Base-by-base conservation (phyloP, 805 yeast genomes). In the Zygotorulaspora chibaensis region DNA sequence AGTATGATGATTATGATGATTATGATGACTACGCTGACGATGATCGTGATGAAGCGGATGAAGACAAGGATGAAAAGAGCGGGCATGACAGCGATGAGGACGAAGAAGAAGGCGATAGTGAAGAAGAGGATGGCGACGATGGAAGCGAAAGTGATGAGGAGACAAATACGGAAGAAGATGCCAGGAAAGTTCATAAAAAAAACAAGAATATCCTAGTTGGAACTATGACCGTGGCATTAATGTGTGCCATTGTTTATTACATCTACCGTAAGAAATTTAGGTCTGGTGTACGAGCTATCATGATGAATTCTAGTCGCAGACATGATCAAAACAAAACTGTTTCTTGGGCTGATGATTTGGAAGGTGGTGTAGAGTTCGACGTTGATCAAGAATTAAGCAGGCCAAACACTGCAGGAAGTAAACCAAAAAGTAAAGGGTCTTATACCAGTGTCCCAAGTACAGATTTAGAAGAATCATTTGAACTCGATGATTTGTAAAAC, bases 101-200 rank as follows among this genome's bases (percentile, higher is more conserved):
- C 17, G 76, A 73, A 43, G 74, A 63, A 13, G 82, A 80, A 50
- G 78, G 78, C 49, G 73, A 77, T 36, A 79, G 73, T 38, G 66
- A 67, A 3, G 59, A 46, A 3, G 53, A 45, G 2, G 48, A 52
- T 8, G 36, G 47, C 5, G 47, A 52, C 8, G 43, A 45, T 4
- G 50, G 47, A 6, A 45, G 47, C 5, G 36, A 48, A 7, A 47
- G 49, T 10, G 46, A 49, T 3, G 46, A 50, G 4, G 33, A 44
- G 2, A 29, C 35, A 16, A 42, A 51, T 15, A 2, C 23, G 7
- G 35, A 25, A 8, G 51, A 45, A 3, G 45, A 46, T 11, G 40
- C 42, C 20, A 35, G 18, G 5, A 37, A 42, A 10, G 15, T 17
- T 10, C 40, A 37, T 15, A 29, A 40, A 40, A 37, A 45, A 35